A percentile compares a stretch with the other conserved stretches of the same genome.
These are phyloP conservation scores for Neurospora sp. DNA, from an alignment of 495 filamentous ascomycete genomes.

Conservation along the genomic window DNA sequence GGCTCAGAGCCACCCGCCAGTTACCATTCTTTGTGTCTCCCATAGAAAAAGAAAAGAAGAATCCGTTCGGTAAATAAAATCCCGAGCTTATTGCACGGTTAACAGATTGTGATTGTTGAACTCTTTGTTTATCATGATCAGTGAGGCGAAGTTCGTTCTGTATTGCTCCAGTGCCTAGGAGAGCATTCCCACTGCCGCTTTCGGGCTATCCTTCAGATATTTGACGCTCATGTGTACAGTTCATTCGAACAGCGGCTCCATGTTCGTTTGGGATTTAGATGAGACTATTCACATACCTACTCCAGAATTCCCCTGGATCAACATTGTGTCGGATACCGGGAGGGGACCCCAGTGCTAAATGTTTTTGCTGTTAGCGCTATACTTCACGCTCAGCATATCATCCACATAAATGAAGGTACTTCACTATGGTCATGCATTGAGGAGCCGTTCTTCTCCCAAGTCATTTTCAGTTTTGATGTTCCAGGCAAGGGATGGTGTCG, in stretches of 20 bases:
- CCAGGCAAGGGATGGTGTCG: neutral
- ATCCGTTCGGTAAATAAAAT: neutral
- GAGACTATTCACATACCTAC: neutral
- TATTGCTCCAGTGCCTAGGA: neutral
- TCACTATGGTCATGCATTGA: neutral
- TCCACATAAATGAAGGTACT: neutral
- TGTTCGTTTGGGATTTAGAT: neutral
- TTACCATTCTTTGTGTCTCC: neutral
- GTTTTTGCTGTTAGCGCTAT: neutral
- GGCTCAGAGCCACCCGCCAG: neutral
- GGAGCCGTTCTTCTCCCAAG: neutral
- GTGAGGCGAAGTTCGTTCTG: neutral
- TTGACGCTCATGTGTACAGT: neutral
- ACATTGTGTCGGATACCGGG: neutral
- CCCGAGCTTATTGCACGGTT: neutral
- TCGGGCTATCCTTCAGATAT: neutral
- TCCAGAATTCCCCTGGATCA: neutral
- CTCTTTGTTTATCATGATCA: neutral
- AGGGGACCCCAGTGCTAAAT: neutral
- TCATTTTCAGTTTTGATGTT: neutral
- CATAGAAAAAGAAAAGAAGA: neutral
- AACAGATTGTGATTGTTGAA: neutral
- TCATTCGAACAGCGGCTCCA: neutral
- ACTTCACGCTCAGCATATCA: neutral
- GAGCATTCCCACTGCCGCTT: neutral